Evolutionary conservation across 352 stramenopile species (phyloP), one percentile per base, ranked within the genome.

Genomic region (Phytophthora lateralis): DNA sequence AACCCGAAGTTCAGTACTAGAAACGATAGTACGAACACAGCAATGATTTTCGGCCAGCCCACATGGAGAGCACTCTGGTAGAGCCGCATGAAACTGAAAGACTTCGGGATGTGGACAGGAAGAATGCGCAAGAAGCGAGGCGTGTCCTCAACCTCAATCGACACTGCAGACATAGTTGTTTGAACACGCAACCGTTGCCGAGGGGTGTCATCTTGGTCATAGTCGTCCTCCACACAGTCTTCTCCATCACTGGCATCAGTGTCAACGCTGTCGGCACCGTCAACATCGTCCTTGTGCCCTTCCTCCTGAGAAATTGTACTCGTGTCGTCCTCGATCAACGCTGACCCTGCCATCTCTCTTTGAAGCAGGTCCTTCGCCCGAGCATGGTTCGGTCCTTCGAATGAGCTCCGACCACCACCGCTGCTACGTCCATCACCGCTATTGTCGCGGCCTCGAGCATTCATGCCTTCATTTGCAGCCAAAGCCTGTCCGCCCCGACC

Each of bases 21-120:
- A 20, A 91, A 94, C 0, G 64, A 75, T 26, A 91, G 43, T 38
- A 94, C 69, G 45, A 94, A 90, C n/a, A 89, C 69, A 17, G 85
- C 21, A 42, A 82, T 85, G 56, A 94, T 91, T 29, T 74, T 73
- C 4, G 82, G 81, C 85, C 85, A 94, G 12, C 78, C 63, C 15
- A 84, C 66, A 63, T 94, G 79, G 37, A 94, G 58, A 34, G 85
- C 85, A 50, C 74, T 88, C 58, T 91, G 81, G 61, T 94, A 94
- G 18, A 94, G 62, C 1, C 72, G 74, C 81, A 91, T 86, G 24
- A 94, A 94, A 60, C 80, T 81, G 56, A 88, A 92, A 14, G 82
- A 90, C 53, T 90, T 90, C 6, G 85, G 85, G 30, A 94, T 90
- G 55, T 91, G 76, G 2, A 90, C 81, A 2, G 85, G 80, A 12